Evolutionary conservation across 73 alveolate species (phyloP).

Genomic region (Paramecium sexaurelia): DNA sequence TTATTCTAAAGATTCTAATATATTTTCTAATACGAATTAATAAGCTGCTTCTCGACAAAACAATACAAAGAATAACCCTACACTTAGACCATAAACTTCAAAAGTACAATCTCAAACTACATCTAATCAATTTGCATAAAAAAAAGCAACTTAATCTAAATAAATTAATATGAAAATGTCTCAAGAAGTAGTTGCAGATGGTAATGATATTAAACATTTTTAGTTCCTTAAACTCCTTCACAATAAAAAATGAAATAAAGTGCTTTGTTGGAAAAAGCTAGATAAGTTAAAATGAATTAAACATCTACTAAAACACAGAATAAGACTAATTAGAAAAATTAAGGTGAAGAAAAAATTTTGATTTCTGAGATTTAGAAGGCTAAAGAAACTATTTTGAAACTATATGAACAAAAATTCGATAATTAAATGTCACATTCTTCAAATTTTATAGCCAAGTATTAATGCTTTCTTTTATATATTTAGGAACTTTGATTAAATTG

Average conservation of each 20-base stretch:
- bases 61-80: neutral
- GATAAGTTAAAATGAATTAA: neutral
- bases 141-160: neutral
- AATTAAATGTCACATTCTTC: neutral
- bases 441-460: neutral
- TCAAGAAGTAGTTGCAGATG: neutral
- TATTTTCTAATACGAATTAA: neutral
- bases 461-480: neutral
- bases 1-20: neutral
- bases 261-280: neutral
- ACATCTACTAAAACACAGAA: neutral
- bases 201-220: neutral
- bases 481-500: slow-evolving; percentile 28
- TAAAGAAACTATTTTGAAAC: neutral
- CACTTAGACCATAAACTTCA: neutral
- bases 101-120: neutral
- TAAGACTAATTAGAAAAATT: neutral
- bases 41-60: neutral
- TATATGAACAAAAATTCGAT: slow-evolving; percentile 18
- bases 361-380: neutral
- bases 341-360: neutral
- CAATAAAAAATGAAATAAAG: slow-evolving; percentile 21
- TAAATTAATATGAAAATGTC: slow-evolving; percentile 5
- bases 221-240: neutral
- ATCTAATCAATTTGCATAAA: neutral